These are phyloP conservation scores for Endotrypanum monterogeii DNA, from an alignment of 208 protist species.

Conservation along the genomic window DNA sequence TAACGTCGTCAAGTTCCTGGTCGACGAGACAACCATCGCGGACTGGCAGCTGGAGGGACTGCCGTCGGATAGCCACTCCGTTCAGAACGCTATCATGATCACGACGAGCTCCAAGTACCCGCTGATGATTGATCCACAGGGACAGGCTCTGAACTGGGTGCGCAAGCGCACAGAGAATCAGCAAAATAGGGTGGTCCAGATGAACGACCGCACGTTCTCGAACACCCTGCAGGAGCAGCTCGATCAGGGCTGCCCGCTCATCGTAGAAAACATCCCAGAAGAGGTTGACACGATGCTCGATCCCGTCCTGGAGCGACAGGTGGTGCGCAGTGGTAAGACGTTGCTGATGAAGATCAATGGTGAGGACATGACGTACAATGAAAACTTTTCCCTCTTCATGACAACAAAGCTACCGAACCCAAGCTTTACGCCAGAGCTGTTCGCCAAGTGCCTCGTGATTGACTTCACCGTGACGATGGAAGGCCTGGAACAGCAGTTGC, in stretches of 20 bases:
- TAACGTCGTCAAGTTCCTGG: conserved; percentile 96
- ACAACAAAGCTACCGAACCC: conserved; percentile 98
- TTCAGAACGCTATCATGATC: conserved; percentile 99
- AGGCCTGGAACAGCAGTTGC: conserved; percentile 97
- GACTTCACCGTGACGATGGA: conserved; percentile 99
- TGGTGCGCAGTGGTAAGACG: conserved; percentile 81
- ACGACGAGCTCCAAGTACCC: conserved; percentile 96
- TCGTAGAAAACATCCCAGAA: conserved; percentile 98
- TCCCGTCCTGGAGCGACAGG: conserved; percentile 97
- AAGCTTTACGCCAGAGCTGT: conserved; percentile 98
- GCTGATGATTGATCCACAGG: conserved; percentile 98
- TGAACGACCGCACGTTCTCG: conserved; percentile 94
- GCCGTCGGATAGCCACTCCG: conserved; percentile 98
- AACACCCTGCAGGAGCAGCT: conserved; percentile 95
- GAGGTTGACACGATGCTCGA: conserved; percentile 98
- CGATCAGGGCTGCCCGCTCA: conserved; percentile 82
- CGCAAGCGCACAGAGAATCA: conserved; percentile 85
- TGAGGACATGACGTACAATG: conserved; percentile 93
- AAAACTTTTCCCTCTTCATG: conserved; percentile 96
- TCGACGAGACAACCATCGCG: conserved; percentile 95
- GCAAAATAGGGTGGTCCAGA: conserved; percentile 89
- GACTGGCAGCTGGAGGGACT: conserved; percentile 98
- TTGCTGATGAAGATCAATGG: conserved; percentile 93
- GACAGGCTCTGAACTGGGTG: conserved; percentile 97
- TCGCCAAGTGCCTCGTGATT: conserved; percentile 97